Evolutionary conservation across 768 basidiomycete genomes (phyloP).

Genomic region (Pleurotus tuoliensis): DNA sequence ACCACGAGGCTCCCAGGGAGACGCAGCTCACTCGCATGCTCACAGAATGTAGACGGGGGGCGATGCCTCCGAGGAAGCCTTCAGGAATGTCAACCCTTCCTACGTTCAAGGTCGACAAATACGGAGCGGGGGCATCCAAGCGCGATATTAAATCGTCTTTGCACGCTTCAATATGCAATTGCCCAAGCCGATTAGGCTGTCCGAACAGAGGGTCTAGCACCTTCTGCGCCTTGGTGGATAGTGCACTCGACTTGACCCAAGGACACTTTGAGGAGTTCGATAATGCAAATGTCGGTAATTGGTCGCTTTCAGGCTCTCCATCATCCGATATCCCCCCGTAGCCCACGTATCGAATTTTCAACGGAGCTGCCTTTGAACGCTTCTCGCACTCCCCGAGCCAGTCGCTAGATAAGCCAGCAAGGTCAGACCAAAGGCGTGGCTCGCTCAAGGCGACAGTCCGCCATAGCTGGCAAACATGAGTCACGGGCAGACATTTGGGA

Average conservation of each 20-base stretch:
- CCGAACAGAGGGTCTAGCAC: neutral
- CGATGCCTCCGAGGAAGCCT: neutral
- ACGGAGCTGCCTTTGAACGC: neutral
- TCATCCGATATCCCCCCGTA: neutral
- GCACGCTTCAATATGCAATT: neutral
- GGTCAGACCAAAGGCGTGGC: neutral
- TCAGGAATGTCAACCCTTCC: neutral
- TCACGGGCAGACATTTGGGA: neutral
- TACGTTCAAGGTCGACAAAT: neutral
- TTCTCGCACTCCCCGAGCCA: neutral
- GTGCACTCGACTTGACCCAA: neutral
- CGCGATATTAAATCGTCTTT: neutral
- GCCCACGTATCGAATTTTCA: neutral
- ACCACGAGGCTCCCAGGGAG: neutral
- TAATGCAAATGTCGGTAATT: neutral
- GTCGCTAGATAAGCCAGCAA: neutral
- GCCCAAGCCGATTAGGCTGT: neutral
- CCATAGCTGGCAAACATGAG: neutral
- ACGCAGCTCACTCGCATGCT: neutral
- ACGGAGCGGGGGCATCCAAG: neutral
- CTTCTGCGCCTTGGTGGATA: neutral
- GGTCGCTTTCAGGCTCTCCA: neutral
- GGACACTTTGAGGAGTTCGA: neutral
- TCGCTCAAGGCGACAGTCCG: neutral
- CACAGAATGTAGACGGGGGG: neutral